A percentile compares a stretch with the other conserved stretches of the same genome.
Evolutionary conservation across 1,139 yeast genomes (phyloP).

Genomic region (Hansenula anomala): DNA sequence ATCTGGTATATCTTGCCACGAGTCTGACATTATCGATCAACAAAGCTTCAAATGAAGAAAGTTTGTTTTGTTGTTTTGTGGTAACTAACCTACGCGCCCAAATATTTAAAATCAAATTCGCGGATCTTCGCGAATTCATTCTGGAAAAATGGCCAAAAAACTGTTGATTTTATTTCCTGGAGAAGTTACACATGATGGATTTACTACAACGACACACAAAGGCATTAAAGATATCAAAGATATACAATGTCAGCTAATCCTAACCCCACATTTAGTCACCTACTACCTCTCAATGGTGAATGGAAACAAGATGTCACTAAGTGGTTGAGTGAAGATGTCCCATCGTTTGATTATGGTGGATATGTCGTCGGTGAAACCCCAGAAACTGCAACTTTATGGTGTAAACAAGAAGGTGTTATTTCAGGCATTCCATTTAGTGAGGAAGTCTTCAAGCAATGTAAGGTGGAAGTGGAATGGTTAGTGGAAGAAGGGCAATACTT

Average conservation of each 20-base stretch:
- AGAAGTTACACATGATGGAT: too few relatives aligned
- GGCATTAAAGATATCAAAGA: too few relatives aligned
- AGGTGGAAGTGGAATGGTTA: slow-evolving; percentile 67
- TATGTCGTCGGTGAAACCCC: slow-evolving; percentile 79
- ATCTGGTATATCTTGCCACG: slow-evolving; percentile 23
- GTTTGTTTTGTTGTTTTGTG: too few relatives aligned
- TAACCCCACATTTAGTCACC: slow-evolving; percentile 34
- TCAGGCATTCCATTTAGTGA: slow-evolving; percentile 88
- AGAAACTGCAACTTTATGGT: slow-evolving; percentile 72
- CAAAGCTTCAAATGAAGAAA: too few relatives aligned
- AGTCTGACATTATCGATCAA: slow-evolving; percentile 19
- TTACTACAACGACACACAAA: too few relatives aligned
- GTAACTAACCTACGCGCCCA: too few relatives aligned
- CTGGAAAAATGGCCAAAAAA: too few relatives aligned
- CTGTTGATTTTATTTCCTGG: too few relatives aligned
- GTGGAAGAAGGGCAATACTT: slow-evolving; percentile 63
- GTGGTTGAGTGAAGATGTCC: slow-evolving; percentile 84
- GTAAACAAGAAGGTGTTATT: slow-evolving; percentile 78
- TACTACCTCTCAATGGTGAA: slow-evolving; percentile 66
- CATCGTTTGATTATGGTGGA: slow-evolving; percentile 92
- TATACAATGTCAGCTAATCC: slow-evolving; percentile 9
- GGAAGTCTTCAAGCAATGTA: slow-evolving; percentile 79
- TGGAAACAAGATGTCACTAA: slow-evolving; percentile 78
- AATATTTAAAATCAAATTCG: too few relatives aligned
- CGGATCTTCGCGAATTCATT: too few relatives aligned